Evolutionary conservation across 2,329 filamentous ascomycete genomes (phyloP).

Genomic region (Zymoseptoria crescenta): DNA sequence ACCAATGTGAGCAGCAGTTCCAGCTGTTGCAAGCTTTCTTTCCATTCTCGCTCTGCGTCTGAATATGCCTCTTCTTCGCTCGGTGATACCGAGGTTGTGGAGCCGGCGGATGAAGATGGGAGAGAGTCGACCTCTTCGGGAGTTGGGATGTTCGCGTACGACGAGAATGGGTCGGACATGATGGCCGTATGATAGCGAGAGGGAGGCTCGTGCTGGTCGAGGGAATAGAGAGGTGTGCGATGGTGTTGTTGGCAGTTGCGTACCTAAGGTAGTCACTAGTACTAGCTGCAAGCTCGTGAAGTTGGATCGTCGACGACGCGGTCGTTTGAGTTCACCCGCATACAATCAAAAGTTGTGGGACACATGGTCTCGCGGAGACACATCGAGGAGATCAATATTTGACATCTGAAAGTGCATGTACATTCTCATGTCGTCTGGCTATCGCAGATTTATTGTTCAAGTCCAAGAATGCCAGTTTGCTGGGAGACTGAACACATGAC

Average conservation of each 20-base stretch:
- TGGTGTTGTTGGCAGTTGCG: background rate
- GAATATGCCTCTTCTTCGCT: constrained; percentile 46
- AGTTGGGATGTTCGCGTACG: constrained; percentile 42
- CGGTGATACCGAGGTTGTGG: constrained; percentile 42
- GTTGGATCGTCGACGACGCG: background rate
- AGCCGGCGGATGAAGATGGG: constrained; percentile 43
- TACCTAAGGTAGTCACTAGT: background rate
- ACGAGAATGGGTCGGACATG: constrained; percentile 42
- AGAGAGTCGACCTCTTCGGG: constrained; percentile 43
- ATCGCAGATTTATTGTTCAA: background rate
- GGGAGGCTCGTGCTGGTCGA: background rate
- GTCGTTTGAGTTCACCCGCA: background rate
- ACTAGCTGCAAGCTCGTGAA: background rate
- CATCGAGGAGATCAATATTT: background rate
- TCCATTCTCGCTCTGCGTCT: constrained; percentile 92
- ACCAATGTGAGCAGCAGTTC: constrained; percentile 93
- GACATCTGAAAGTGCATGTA: background rate
- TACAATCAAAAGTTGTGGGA: background rate
- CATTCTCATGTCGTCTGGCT: background rate
- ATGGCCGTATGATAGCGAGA: background rate
- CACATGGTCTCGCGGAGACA: background rate
- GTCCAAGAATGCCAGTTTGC: too few relatives aligned
- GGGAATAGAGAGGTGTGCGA: background rate
- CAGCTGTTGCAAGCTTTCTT: constrained; percentile 85
- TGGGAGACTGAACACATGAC: background rate